A percentile compares a stretch with the other conserved stretches of the same genome.
Evolutionary conservation across 1,284 basidiomycete genomes (phyloP).

Genomic region (Amylostereum chailletii): DNA sequence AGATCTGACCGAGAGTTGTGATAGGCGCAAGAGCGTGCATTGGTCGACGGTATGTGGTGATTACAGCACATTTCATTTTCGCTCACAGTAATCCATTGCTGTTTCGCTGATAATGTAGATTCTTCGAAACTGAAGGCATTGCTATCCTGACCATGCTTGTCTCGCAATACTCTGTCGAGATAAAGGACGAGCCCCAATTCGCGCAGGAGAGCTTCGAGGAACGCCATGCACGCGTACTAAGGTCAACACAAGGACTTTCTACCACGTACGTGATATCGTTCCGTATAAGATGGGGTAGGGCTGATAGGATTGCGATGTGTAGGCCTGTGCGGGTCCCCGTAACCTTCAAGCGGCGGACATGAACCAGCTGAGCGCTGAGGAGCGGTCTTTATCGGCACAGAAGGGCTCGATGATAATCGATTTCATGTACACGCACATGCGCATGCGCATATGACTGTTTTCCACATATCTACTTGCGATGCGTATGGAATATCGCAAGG

Average conservation of each 20-base stretch:
- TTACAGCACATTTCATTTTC: neutral
- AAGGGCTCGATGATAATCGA: too few relatives aligned
- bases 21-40: slow-evolving; percentile 28
- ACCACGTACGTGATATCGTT: slow-evolving; percentile 14
- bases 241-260: slow-evolving; percentile 13
- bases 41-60: slow-evolving; percentile 25
- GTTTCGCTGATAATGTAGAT: slow-evolving; percentile 6
- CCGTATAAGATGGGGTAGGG: neutral
- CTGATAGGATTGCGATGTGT: neutral
- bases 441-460: too few relatives aligned
- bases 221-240: slow-evolving; percentile 19
- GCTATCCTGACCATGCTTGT: slow-evolving; percentile 14
- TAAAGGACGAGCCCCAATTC: slow-evolving; percentile 23
- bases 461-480: too few relatives aligned
- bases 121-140: slow-evolving; percentile 21
- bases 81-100: neutral
- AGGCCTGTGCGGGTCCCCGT: neutral
- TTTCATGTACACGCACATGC: too few relatives aligned
- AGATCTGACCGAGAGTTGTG: neutral
- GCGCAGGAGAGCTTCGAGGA: slow-evolving; percentile 21
- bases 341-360: neutral
- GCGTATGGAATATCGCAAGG: too few relatives aligned
- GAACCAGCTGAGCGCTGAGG: too few relatives aligned
- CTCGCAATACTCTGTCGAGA: slow-evolving; percentile 14
- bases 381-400: too few relatives aligned